Conservation (phyloP, 768 basidiomycete genomes). For the Punctularia strigosozonata region DNA sequence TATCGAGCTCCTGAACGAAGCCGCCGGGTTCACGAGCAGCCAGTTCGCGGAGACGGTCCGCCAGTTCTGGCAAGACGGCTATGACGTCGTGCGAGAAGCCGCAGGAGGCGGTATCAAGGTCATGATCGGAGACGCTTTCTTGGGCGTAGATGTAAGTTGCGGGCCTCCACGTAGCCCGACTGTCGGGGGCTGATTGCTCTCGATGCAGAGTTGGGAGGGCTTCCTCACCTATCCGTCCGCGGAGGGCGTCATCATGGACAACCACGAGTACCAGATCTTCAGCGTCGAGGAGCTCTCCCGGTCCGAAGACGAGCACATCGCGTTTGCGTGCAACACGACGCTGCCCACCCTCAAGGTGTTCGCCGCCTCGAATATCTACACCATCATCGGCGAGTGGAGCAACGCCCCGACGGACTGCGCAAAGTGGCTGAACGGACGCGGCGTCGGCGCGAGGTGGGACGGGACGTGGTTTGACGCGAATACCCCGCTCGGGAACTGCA, state of each 20-base stretch:
- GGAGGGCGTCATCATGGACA: constrained; percentile 57
- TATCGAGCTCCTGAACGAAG: constrained; percentile 62
- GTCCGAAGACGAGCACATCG: constrained; percentile 44
- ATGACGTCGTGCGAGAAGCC: constrained; percentile 40
- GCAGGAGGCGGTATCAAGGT: constrained; percentile 38
- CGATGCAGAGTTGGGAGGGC: constrained; percentile 38
- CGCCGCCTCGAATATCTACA: constrained; percentile 51
- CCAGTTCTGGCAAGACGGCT: constrained; percentile 50
- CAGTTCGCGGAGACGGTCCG: constrained; percentile 31
- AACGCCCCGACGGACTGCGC: constrained; percentile 67
- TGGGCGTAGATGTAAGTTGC: constrained; percentile 37
- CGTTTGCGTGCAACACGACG: constrained; percentile 47
- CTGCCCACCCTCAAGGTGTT: constrained; percentile 32
- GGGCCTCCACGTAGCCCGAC: constrained; percentile 1
- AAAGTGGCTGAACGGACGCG: constrained; percentile 68
- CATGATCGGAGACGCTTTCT: constrained; percentile 66
- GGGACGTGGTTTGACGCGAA: constrained; percentile 39
- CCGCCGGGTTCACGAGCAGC: constrained; percentile 38
- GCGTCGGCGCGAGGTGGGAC: constrained; percentile 61
- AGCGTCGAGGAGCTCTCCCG: constrained; percentile 41
- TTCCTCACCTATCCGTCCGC: constrained; percentile 43
- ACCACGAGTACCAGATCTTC: constrained; percentile 69
- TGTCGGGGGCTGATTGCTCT: constrained; percentile 1
- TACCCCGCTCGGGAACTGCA: constrained; percentile 46
- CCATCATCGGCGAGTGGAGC: constrained; percentile 74